Evolutionary conservation across 2,329 filamentous ascomycete species (phyloP).

Genomic region (Aspergillus puulaauensis): DNA sequence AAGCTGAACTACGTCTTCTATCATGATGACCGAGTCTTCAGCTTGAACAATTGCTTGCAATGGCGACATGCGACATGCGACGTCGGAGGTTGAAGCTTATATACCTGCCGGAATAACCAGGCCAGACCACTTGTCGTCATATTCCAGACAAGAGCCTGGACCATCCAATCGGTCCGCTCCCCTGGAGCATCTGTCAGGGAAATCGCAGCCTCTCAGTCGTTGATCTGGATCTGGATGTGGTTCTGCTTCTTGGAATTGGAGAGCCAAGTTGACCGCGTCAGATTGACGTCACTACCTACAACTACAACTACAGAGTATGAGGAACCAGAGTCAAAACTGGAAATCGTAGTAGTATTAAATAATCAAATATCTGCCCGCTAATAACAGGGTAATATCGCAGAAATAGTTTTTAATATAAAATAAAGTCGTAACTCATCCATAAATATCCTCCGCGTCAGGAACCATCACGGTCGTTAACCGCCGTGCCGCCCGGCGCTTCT

Average conservation of each 20-base stretch:
- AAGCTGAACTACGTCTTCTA: slow-evolving; percentile 53
- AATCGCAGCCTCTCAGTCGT: not conserved
- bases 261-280: slow-evolving; percentile 4
- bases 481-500: slow-evolving; percentile 23
- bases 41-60: too few relatives aligned
- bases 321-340: not conserved
- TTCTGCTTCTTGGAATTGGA: not conserved
- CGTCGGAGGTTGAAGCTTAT: not conserved
- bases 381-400: not conserved
- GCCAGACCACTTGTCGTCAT: not conserved
- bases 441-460: slow-evolving; percentile 37
- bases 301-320: not conserved
- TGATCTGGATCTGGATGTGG: not conserved
- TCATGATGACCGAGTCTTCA: slow-evolving; percentile 35
- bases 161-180: not conserved
- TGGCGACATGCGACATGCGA: too few relatives aligned
- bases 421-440: slow-evolving; percentile 24
- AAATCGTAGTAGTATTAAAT: not conserved
- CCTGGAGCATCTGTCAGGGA: not conserved
- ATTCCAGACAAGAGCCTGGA: not conserved
- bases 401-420: not conserved
- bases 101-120: not conserved
- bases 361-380: not conserved
- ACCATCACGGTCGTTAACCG: slow-evolving; percentile 38
- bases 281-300: slow-evolving; percentile 15